Evolutionary conservation across 108 stramenopile genomes (phyloP), one percentile per base, ranked within the genome.

Genomic region (Nitzschia palea): DNA sequence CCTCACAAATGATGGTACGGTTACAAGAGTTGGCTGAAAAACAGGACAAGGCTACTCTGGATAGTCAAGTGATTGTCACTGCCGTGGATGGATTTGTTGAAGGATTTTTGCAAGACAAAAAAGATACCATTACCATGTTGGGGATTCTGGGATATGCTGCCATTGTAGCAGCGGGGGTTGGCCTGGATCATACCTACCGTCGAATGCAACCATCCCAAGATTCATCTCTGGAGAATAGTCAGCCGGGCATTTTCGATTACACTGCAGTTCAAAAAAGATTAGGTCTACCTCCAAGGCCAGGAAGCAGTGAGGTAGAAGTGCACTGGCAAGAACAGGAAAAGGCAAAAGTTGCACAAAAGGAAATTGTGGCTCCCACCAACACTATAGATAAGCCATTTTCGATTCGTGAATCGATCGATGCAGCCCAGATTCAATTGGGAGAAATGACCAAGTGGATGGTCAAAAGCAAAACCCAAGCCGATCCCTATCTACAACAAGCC

Each of bases 1-100:
- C 59, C 25, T 18, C 59, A n/a, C 59, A 60, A 60, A 60, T 60
- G 59, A 60, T 60, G 59, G 59, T 60, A 9, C 35, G 59, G 2
- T 2, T 60, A 17, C 59, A 60, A 43, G 59, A 60, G 40, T 15
- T 34, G 26, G 33, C 43, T 0, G 59, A 60, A 9, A 60, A 60
- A 32, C 20, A 60, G 1, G 23, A 22, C 20, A 9, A 40, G 36
- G 20, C 37, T 37, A 36, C 53, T 17, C 27, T 44, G 52, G 65
- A 66, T 22, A 44, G 62, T 2, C 62, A 63, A 17, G 62, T 63
- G 15, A 17, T 63, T 10, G 62, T 35, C 23, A 45, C 51, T 25
- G 53, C 47, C 3, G 52, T 48, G 4, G 53, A 44, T 40, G 59
- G 59, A 0, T 60, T 34, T 5, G 8, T 60, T 6, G 59, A 60